A percentile compares a stretch with the other conserved stretches of the same genome.
These are phyloP conservation scores for Aspergillus ostianus DNA, from an alignment of 495 filamentous ascomycete species.

Conservation along the genomic window DNA sequence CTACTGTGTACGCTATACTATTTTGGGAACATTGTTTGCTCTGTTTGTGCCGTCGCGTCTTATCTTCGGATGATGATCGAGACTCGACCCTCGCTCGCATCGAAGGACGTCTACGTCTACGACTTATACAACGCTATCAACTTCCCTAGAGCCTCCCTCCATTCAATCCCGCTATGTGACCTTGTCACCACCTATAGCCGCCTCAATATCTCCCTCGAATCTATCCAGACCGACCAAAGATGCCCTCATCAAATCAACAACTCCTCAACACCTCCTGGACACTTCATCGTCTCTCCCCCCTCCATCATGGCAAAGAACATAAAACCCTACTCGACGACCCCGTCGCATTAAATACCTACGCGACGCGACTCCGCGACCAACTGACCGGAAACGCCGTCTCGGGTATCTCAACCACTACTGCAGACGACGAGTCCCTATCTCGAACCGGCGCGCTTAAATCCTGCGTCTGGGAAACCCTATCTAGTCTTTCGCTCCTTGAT, in stretches of 20 bases:
- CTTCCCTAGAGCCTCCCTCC: no score
- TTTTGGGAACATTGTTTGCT: no score
- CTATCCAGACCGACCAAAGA: slow-evolving; percentile 1
- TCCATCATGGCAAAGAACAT: slow-evolving; percentile 46
- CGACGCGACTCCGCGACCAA: slow-evolving; percentile 50
- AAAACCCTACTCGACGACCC: slow-evolving; percentile 36
- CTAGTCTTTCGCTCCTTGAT: slow-evolving; percentile 16
- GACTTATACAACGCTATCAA: no score
- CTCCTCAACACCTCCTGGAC: slow-evolving; percentile 57
- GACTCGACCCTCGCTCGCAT: no score
- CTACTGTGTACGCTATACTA: no score
- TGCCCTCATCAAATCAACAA: slow-evolving; percentile 30
- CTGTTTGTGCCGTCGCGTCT: no score
- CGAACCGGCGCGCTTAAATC: slow-evolving; percentile 45
- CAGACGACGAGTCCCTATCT: slow-evolving; percentile 40
- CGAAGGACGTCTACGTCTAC: no score
- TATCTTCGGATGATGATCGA: no score
- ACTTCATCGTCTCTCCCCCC: slow-evolving; percentile 54
- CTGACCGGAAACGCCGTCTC: slow-evolving; percentile 51
- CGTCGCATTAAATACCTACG: slow-evolving; percentile 45
- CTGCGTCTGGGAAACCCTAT: slow-evolving; percentile 48
- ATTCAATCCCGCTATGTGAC: no score
- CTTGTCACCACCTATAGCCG: no score
- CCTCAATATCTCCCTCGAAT: no score
- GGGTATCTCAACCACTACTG: slow-evolving; percentile 35